Evolutionary conservation across 805 yeast genomes (phyloP), one percentile per base, ranked within the genome.

Genomic region (Yamadazyma ubonensis): DNA sequence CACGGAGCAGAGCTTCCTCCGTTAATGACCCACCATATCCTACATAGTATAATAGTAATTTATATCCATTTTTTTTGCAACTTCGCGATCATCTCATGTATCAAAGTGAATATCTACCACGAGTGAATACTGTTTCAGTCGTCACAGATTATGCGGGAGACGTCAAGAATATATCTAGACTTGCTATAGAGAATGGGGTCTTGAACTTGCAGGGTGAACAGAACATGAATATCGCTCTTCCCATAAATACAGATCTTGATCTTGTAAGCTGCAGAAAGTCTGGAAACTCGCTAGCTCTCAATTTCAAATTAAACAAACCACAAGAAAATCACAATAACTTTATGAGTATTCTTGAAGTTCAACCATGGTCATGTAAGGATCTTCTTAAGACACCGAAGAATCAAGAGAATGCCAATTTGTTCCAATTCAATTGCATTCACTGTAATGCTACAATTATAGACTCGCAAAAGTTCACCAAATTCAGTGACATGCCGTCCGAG

Each of bases 401-500:
- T 29, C 38, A 32, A 1, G 31, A 39, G 11, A 44, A 42, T 33
- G 47, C 43, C 20, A 53, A 59, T 29, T 29, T 42, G 7, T 73
- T 67, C 46, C 32, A 34, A 4, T 67, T 61, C 31, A 43, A 20
- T 10, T 78, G 73, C 44, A 15, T 17, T 0, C 2, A 43, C 0
- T 76, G 81, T 44, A 43, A 45, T 1, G 1, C n/a, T 0, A 26
- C 16, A 0, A 15, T 73, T 1, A 41, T 71, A 2, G 54, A 60
- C 36, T 65, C 75, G 0, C n/a, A 29, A 0, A 35, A 55, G 0
- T 54, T 69, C 12, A 16, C 32, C 3, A 59, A 54, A 10, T 61
- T 79, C 32, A 53, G 62, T 38, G 86, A 86, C 27, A 76, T 91
- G 81, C 99, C 99, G 0, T 84, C 95, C 1, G 97, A 89, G 54